phyloP scores from a whole-genome alignment of 768 basidiomycete genomes.

The Lentinus brumalis region DNA sequence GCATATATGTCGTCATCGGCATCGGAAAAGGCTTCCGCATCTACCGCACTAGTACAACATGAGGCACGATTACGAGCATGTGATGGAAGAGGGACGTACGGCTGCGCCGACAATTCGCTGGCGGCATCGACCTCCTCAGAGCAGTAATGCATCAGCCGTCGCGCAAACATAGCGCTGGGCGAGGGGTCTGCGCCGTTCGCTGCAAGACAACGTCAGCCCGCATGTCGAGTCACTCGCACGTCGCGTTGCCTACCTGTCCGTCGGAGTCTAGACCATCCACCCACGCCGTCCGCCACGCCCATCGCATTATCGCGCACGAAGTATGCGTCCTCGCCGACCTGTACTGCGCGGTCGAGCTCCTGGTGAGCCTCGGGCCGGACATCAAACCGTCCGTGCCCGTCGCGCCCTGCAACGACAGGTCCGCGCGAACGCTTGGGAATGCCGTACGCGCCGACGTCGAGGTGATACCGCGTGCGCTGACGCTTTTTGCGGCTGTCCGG shows the following conservation, averaged over 20 bases:
- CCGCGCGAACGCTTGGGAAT: slow-evolving; percentile 62
- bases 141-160: slow-evolving; percentile 85
- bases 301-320: slow-evolving; percentile 82
- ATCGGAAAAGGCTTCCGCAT: slow-evolving; percentile 14
- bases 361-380: slow-evolving; percentile 21
- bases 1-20: slow-evolving; percentile 45
- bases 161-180: slow-evolving; percentile 63
- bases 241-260: slow-evolving; percentile 34
- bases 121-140: slow-evolving; percentile 54
- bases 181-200: slow-evolving; percentile 35
- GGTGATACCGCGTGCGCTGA: slow-evolving; percentile 43
- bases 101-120: slow-evolving; percentile 2
- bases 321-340: slow-evolving; percentile 93
- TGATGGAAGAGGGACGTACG: background rate
- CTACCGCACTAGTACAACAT: background rate
- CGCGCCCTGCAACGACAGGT: slow-evolving; percentile 27
- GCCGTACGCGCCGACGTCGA: slow-evolving; percentile 84
- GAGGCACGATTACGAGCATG: background rate
- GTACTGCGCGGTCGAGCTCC: slow-evolving; percentile 55
- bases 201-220: slow-evolving; percentile 2
- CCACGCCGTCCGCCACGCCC: slow-evolving; percentile 95
- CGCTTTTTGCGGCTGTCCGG: slow-evolving; percentile 31
- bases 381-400: slow-evolving; percentile 24
- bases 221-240: background rate
- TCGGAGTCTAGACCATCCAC: slow-evolving; percentile 80